phyloP scores from a whole-genome alignment of 805 yeast genomes.

The Wickerhamiella nectarea region DNA sequence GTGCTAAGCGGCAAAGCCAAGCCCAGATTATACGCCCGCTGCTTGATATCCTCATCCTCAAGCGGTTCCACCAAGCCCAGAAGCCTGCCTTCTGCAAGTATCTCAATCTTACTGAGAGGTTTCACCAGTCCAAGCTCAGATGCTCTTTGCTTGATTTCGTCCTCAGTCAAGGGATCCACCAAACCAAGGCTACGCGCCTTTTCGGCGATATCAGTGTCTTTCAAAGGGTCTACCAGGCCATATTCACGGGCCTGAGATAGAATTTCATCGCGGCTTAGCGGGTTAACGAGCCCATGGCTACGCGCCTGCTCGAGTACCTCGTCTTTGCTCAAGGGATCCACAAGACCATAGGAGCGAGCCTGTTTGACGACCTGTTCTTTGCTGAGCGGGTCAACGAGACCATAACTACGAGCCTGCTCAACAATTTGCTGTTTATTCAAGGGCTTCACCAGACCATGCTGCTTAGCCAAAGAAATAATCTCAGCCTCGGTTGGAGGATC shows the following conservation, averaged over 20 bases:
- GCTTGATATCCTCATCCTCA: constrained; percentile 3
- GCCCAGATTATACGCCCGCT: too few relatives aligned
- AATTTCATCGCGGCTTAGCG: neutral
- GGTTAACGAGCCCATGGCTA: neutral
- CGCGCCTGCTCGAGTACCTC: neutral
- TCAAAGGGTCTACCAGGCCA: neutral
- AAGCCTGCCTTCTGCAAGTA: constrained; percentile 13
- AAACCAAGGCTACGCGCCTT: neutral
- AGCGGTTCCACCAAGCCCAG: constrained; percentile 13
- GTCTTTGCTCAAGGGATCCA: neutral
- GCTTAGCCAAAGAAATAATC: neutral
- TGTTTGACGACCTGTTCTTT: neutral
- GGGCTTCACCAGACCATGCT: neutral
- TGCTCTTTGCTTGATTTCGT: constrained; percentile 7
- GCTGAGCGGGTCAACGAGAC: neutral
- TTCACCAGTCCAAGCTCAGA: constrained; percentile 14
- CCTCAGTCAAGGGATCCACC: constrained; percentile 8
- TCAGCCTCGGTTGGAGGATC: neutral
- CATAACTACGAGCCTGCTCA: neutral
- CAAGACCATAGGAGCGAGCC: neutral
- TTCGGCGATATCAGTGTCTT: neutral
- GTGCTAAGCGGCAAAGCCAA: too few relatives aligned
- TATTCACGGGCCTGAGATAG: neutral
- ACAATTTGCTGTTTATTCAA: neutral
- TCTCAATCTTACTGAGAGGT: constrained; percentile 6